Conservation (phyloP, 2,329 filamentous ascomycete genomes). For the Tolypocladium cylindrosporum region DNA sequence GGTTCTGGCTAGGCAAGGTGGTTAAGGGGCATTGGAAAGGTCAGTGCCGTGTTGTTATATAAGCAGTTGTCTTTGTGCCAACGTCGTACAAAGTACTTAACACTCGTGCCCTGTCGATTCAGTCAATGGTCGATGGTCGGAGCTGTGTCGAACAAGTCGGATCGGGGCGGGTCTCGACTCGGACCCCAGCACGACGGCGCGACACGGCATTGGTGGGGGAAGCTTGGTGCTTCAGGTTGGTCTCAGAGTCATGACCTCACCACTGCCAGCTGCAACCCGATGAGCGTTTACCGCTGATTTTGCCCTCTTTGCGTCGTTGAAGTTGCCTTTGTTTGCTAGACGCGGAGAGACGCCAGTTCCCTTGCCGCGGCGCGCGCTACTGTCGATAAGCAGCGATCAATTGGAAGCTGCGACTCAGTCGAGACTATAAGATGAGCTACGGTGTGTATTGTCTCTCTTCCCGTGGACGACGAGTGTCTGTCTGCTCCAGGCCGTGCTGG, state of each 20-base stretch:
- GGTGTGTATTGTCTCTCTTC: not conserved
- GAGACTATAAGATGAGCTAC: slow-evolving; percentile 6
- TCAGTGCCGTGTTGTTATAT: no score
- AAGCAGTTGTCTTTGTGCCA: not conserved
- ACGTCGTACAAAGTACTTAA: no score
- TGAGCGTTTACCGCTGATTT: not conserved
- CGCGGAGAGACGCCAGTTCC: not conserved
- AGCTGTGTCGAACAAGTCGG: not conserved
- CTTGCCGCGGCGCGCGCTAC: not conserved
- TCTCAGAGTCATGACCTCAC: slow-evolving; percentile 2
- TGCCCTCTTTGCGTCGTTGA: not conserved
- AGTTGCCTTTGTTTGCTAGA: not conserved
- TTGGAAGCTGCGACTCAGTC: not conserved
- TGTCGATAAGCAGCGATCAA: not conserved
- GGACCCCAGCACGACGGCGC: not conserved
- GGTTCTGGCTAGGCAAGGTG: not conserved
- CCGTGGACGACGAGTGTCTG: not conserved
- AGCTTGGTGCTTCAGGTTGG: not conserved
- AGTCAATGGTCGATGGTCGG: no score
- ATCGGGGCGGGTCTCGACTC: not conserved
- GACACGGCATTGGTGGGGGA: not conserved
- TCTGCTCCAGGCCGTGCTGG: no score
- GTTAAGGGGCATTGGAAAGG: not conserved
- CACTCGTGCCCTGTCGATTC: no score
- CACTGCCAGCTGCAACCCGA: not conserved